Evolutionary conservation across 441 rosid species (phyloP).

Genomic region (Hura crepitans): DNA sequence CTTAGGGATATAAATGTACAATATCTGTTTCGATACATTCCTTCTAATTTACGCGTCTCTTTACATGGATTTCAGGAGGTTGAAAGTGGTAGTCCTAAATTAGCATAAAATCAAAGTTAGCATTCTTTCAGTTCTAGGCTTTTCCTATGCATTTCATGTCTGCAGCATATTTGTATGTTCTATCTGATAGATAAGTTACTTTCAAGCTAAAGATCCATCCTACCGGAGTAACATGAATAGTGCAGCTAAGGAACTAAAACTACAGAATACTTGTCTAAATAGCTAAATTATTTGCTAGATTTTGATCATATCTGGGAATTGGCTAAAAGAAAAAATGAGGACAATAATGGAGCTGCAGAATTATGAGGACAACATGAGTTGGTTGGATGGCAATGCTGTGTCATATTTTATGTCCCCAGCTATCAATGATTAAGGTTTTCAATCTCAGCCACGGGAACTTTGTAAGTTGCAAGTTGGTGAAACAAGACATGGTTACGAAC

Average conservation of each 20-base stretch:
- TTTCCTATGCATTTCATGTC: neutral
- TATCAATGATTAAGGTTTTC: neutral
- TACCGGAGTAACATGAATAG: neutral
- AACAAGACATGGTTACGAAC: neutral
- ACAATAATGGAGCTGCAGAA: neutral
- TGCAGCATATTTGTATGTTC: neutral
- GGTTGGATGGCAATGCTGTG: neutral
- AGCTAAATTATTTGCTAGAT: neutral
- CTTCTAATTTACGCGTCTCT: neutral
- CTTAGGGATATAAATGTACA: constrained; percentile 1
- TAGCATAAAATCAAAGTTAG: neutral
- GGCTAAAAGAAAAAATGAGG: neutral
- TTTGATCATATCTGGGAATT: neutral
- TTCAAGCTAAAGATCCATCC: neutral
- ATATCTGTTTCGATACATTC: constrained; percentile 2
- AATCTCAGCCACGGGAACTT: neutral
- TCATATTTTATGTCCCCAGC: neutral
- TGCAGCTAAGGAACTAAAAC: neutral
- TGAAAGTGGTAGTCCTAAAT: neutral
- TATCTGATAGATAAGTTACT: neutral
- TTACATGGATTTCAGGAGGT: neutral
- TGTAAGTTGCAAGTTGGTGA: no score
- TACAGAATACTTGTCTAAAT: neutral
- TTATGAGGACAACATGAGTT: neutral
- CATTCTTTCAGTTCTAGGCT: neutral